phyloP scores from a whole-genome alignment of 2,329 filamentous ascomycete genomes.

The Colletotrichum sp. region DNA sequence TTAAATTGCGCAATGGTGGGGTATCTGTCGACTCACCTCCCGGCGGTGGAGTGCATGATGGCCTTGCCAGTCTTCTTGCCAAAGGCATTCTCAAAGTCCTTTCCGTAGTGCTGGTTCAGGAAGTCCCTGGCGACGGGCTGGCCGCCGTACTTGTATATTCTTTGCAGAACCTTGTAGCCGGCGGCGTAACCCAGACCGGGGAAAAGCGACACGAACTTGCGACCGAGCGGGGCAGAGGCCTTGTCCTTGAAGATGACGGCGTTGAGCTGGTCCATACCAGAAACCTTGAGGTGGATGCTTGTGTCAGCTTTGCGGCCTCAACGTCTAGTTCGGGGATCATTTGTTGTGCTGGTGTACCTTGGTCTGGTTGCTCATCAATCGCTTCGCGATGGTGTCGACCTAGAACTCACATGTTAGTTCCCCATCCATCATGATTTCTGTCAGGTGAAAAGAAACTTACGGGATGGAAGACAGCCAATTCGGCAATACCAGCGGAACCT shows the following conservation, averaged over 20 bases:
- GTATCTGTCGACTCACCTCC: slow-evolving; percentile 61
- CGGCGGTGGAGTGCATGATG: slow-evolving; percentile 95
- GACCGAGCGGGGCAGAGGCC: slow-evolving; percentile 69
- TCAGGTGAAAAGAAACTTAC: slow-evolving; percentile 48
- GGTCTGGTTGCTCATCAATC: slow-evolving; percentile 97
- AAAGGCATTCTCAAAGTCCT: slow-evolving; percentile 85
- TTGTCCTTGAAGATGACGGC: slow-evolving; percentile 92
- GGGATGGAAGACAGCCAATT: slow-evolving; percentile 91
- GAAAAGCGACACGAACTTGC: slow-evolving; percentile 94
- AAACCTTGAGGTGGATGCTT: not conserved
- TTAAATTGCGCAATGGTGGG: not conserved
- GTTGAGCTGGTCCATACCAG: slow-evolving; percentile 68
- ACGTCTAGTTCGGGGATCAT: slow-evolving; percentile 26
- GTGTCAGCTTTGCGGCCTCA: not conserved
- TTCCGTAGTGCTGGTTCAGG: slow-evolving; percentile 78
- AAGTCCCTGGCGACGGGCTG: slow-evolving; percentile 95
- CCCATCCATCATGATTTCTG: not conserved
- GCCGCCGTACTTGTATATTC: slow-evolving; percentile 98
- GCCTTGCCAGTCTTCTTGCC: slow-evolving; percentile 98
- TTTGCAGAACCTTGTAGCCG: slow-evolving; percentile 96
- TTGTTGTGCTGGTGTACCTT: slow-evolving; percentile 54
- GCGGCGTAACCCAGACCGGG: slow-evolving; percentile 96
- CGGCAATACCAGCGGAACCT: slow-evolving; percentile 93
- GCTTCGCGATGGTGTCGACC: slow-evolving; percentile 98
- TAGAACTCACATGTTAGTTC: slow-evolving; percentile 36